Evolutionary conservation across 2,329 filamentous ascomycete genomes (phyloP), one percentile per base, ranked within the genome.

Genomic region (Alternaria tenuissima): DNA sequence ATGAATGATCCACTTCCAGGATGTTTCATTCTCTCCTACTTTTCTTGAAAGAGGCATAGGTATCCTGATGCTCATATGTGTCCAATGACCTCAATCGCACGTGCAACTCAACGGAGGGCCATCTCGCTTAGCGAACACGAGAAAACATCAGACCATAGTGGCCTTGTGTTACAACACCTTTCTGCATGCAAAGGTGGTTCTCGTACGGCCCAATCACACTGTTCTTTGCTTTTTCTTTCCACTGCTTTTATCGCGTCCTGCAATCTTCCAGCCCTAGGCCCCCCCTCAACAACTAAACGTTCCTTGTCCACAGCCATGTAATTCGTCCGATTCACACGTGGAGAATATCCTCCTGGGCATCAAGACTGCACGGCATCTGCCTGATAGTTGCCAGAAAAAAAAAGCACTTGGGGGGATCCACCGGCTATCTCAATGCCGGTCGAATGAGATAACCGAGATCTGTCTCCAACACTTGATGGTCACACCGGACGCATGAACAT

Each of bases 161-260:
- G 54, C 54, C 39, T 38, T 43, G 48, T 51, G 39, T 57, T 39
- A 57, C 52, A 57, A 42, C 59, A 57, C 62, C 59, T 52, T 43
- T 52, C 48, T 47, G 46, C 58, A 42, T 59, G 63, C 63, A 54
- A 57, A 32, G 56, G 58, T 43, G 42, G 36, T 47, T 28, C 42
- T 43, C 34, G 46, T 47, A 32, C 16, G 16, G 47, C 51, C 49
- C 48, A 56, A 49, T 57, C 49, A 52, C 26, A 22, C n/a, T 32
- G 7, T 42, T 51, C 5, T 36, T 70, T 68, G 41, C 57, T 69
- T 68, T 62, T 65, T 62, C 36, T n/a, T 5, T 14, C 36, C 11
- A 52, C 34, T 49, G 20, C 42, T 52, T 49, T 34, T 42, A 42
- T 46, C 46, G 36, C 49, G 30, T 52, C 41, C 36, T 56, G 49